Base-by-base conservation (phyloP, 116 monocot species). In the Papilionanthe hybrid region DNA sequence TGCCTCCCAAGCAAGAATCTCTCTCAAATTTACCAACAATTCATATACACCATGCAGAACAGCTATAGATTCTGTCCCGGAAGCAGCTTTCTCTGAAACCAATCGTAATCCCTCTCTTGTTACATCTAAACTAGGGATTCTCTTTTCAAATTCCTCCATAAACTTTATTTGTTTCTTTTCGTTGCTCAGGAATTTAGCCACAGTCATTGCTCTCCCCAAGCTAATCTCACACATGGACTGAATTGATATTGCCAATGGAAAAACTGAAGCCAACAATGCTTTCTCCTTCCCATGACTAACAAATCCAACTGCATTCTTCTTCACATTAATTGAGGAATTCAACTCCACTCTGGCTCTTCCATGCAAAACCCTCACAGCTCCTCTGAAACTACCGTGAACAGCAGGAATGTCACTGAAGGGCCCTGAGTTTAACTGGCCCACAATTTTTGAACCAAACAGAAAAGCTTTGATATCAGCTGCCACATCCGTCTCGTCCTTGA, bases 1-100 rank as follows among this genome's bases (percentile, higher is more conserved):
- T 77, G 91, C 86, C 81, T 95, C 99, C 99, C 95, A 95, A 3
- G 95, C 87, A 83, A 99, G 84, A 77, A 94, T 78, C 57, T 82
- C 60, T 72, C 88, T 87, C 23, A 90, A 82, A 29, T 88, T 93
- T 75, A 89, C 68, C 74, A 99, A 56, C 32, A 86, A 32, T 9
- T 86, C 76, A 74, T 86, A 89, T 17, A 88, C 83, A 19, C 58
- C 72, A 48, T 85, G 81, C 20, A 93, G 68, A 80, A 85, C 77
- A n/a, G n/a, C 69, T 10, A 86, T 55, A 78, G 65, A 76, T 72
- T 88, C 87, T 41, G 77, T 72, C 22, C 43, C 79, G 17, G 78
- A 48, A 48, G 74, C 37, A 75, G 78, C 84, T 72, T 88, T 89
- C 72, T 30, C 57, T 9, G 50, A 19, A 77, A 91, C 41, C 23